Percentiles rank a stretch among this genome's conserved stretches.
Evolutionary conservation across 2,329 filamentous ascomycete genomes (phyloP).

Genomic region (Coniella vitis): DNA sequence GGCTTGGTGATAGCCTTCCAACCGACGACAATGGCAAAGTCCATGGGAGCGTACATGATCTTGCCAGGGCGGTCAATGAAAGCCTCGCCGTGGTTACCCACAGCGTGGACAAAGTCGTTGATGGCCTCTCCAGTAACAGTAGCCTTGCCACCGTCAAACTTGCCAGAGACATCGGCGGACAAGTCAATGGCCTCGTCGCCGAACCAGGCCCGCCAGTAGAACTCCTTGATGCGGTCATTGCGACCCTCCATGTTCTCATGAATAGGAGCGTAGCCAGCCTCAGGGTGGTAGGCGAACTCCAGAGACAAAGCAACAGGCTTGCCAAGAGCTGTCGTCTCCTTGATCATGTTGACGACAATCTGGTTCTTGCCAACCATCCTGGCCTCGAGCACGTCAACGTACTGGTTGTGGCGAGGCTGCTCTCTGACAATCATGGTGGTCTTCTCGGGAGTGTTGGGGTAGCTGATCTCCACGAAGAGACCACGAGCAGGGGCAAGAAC

Average conservation of each 20-base stretch:
- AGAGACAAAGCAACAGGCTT: constrained; percentile 78
- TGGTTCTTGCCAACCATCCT: constrained; percentile 68
- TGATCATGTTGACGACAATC: constrained; percentile 84
- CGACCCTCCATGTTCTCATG: constrained; percentile 92
- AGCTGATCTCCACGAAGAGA: constrained; percentile 78
- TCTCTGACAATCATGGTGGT: constrained; percentile 85
- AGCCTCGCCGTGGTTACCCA: constrained; percentile 94
- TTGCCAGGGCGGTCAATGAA: constrained; percentile 96
- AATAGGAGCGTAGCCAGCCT: constrained; percentile 95
- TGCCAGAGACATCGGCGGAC: constrained; percentile 74
- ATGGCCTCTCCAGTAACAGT: constrained; percentile 88
- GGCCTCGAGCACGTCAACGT: constrained; percentile 82
- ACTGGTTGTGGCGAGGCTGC: constrained; percentile 76
- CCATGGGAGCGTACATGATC: constrained; percentile 92
- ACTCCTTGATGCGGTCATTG: constrained; percentile 98
- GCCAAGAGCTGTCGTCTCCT: constrained; percentile 81
- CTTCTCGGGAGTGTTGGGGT: constrained; percentile 75
- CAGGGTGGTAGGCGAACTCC: constrained; percentile 87
- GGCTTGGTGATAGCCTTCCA: constrained; percentile 99
- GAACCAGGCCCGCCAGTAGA: constrained; percentile 98
- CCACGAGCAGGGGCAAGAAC: constrained; percentile 83
- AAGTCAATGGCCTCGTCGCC: constrained; percentile 79
- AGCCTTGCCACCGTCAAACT: constrained; percentile 82
- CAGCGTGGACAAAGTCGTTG: constrained; percentile 97
- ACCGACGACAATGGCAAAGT: constrained; percentile 95